These are phyloP conservation scores for Lactarius sp. DNA, from an alignment of 768 basidiomycete genomes.

Conservation along the genomic window DNA sequence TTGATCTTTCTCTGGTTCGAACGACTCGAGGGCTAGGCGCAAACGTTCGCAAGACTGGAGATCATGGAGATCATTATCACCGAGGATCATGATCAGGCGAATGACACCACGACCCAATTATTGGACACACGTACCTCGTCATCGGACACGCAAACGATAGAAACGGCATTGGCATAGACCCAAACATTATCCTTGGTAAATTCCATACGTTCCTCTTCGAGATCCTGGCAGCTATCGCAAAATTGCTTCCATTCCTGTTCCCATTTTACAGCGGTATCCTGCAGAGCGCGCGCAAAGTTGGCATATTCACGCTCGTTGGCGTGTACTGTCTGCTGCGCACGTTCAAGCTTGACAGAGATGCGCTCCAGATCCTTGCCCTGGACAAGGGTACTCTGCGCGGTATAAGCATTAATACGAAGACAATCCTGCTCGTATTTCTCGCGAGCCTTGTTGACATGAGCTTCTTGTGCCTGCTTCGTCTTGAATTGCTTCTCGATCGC, in stretches of 20 bases:
- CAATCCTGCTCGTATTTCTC: conserved; percentile 94
- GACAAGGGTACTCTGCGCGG: conserved; percentile 83
- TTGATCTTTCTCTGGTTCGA: conserved; percentile 86
- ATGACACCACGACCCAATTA: neutral
- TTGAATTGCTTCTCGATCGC: conserved; percentile 89
- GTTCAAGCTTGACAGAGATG: conserved; percentile 79
- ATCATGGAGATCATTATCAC: neutral
- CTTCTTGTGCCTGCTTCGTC: conserved; percentile 80
- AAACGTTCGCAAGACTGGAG: conserved; percentile 88
- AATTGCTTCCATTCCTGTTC: conserved; percentile 92
- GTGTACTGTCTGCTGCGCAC: conserved; percentile 83
- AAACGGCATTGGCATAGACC: conserved; percentile 95
- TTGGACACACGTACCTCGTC: conserved; percentile 65
- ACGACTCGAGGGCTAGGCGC: conserved; percentile 78
- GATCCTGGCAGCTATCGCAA: conserved; percentile 91
- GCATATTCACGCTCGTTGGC: conserved; percentile 89
- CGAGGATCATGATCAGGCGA: conserved; percentile 4
- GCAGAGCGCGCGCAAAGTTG: conserved; percentile 76
- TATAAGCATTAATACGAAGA: conserved; percentile 88
- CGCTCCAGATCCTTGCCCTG: conserved; percentile 95
- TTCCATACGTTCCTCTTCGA: conserved; percentile 92
- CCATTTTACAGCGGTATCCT: conserved; percentile 81
- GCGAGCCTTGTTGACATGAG: conserved; percentile 80
- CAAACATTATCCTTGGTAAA: conserved; percentile 95
- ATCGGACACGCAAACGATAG: conserved; percentile 90